A percentile compares a stretch with the other conserved stretches of the same genome.
These are phyloP conservation scores for Sporothrix humicola DNA, from an alignment of 2,329 filamentous ascomycete species.

Conservation along the genomic window DNA sequence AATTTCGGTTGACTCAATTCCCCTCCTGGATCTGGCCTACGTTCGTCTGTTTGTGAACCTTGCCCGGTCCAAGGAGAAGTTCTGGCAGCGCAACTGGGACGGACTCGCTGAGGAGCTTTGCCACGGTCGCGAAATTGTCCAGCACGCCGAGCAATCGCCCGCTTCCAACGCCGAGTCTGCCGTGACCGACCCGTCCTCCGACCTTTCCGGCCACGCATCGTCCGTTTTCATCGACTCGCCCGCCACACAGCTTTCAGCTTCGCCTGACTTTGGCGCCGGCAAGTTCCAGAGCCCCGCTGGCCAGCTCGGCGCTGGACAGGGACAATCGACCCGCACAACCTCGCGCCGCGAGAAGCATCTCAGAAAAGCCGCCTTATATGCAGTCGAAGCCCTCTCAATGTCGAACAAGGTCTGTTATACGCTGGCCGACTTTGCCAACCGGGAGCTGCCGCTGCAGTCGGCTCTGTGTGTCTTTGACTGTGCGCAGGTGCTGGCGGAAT, in stretches of 20 bases:
- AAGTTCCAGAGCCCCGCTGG: constrained; percentile 43
- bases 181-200: constrained; percentile 53
- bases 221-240: constrained; percentile 59
- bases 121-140: constrained; percentile 74
- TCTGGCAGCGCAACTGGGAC: constrained; percentile 94
- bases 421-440: constrained; percentile 80
- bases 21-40: constrained; percentile 88
- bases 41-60: constrained; percentile 92
- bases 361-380: constrained; percentile 93
- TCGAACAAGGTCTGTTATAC: constrained; percentile 84
- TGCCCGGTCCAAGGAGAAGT: constrained; percentile 87
- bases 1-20: constrained; percentile 87
- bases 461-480: constrained; percentile 94
- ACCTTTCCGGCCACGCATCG: constrained; percentile 44
- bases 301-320: constrained; percentile 12
- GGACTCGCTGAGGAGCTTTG: constrained; percentile 88
- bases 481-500: constrained; percentile 90
- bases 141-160: constrained; percentile 71
- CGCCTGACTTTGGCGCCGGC: constrained; percentile 52
- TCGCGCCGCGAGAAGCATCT: constrained; percentile 84
- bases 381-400: constrained; percentile 88
- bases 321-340: constrained; percentile 51
- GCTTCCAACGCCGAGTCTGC: constrained; percentile 54
- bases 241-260: constrained; percentile 57
- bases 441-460: constrained; percentile 86